A percentile compares a stretch with the other conserved stretches of the same genome.
Conservation (phyloP, 352 stramenopile species). For the Globisporangium camurandrum region DNA sequence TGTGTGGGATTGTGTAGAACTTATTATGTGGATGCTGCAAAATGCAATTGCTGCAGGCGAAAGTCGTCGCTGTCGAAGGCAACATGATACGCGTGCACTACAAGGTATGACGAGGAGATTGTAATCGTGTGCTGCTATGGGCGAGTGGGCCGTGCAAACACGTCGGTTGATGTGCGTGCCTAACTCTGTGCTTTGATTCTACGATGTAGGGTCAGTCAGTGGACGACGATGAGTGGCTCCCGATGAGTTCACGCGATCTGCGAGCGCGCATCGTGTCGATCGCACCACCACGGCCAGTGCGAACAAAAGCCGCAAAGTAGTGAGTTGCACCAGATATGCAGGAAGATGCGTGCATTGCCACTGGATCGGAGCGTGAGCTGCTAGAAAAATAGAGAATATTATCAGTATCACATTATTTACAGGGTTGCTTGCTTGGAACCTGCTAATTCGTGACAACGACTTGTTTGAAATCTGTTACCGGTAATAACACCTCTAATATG, state of each 20-base stretch:
- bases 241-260: constrained; percentile 37
- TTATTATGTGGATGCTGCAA: neutral
- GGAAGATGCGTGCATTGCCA: too few species aligned
- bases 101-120: too few species aligned
- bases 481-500: too few species aligned
- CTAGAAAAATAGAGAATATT: too few species aligned
- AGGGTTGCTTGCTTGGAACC: too few species aligned
- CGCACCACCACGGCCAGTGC: constrained; percentile 14
- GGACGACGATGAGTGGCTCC: constrained; percentile 68
- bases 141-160: too few species aligned
- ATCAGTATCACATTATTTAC: too few species aligned
- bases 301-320: constrained; percentile 15
- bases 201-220: constrained; percentile 37
- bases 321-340: too few species aligned
- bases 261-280: constrained; percentile 35
- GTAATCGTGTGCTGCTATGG: neutral
- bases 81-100: constrained; percentile 76
- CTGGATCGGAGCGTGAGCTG: too few species aligned
- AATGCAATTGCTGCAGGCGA: constrained; percentile 24
- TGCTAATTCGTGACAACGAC: too few species aligned
- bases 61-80: constrained; percentile 57
- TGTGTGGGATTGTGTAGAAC: neutral
- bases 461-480: too few species aligned
- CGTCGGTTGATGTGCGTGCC: neutral
- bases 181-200: neutral